phyloP scores from a whole-genome alignment of 345 rosid species.

The Turnera subulata region DNA sequence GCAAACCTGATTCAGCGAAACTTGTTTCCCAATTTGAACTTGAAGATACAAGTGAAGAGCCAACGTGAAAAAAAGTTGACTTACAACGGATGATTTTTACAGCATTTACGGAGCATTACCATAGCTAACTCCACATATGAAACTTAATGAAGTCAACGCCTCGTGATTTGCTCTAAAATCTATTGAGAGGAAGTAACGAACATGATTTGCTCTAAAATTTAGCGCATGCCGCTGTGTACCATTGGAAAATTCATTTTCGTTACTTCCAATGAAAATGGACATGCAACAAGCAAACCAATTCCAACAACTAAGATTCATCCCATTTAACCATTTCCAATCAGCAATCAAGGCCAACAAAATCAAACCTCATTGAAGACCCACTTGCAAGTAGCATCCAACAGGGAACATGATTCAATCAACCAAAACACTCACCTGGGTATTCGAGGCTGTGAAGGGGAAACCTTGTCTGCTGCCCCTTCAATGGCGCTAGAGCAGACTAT shows the following conservation, averaged over 20 bases:
- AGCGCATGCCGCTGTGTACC: slow-evolving; percentile 16
- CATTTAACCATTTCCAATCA: slow-evolving; percentile 7
- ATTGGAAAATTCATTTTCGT: slow-evolving; percentile 4
- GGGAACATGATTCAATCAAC: slow-evolving; percentile 6
- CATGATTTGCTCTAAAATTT: too few species aligned
- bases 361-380: slow-evolving; percentile 12
- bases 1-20: too few species aligned
- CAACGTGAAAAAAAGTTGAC: neutral
- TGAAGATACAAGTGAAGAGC: too few species aligned
- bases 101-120: neutral
- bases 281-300: slow-evolving; percentile 2
- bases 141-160: too few species aligned
- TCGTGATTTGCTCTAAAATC: too few species aligned
- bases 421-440: slow-evolving; percentile 43
- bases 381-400: neutral
- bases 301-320: slow-evolving; percentile 1
- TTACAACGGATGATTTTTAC: slow-evolving; percentile 3
- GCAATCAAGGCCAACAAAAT: slow-evolving; percentile 4
- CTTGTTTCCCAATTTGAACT: too few species aligned
- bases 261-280: slow-evolving; percentile 2
- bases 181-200: too few species aligned
- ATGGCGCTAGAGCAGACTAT: slow-evolving; percentile 51
- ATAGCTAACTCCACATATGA: neutral
- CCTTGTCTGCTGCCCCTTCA: slow-evolving; percentile 49
- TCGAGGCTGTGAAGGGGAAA: slow-evolving; percentile 49